Base-by-base conservation (phyloP, 768 basidiomycete species). In the Leccinum imitatum region DNA sequence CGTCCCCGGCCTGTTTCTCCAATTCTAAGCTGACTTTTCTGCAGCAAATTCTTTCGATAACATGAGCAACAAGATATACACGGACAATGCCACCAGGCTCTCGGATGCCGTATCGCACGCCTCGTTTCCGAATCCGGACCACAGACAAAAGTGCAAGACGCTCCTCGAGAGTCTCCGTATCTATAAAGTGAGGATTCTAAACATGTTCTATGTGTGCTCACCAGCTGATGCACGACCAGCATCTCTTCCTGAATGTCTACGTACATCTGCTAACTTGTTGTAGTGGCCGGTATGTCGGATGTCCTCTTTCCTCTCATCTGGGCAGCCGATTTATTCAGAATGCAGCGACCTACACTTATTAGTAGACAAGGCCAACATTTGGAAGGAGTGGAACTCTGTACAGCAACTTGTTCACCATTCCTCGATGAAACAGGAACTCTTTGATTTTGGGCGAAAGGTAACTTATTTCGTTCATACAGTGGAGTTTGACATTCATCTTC, bases 191-290 rank as follows among this genome's bases (percentile, higher is more conserved):
- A 58, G 58, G 25, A 13, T 31, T 23, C 2, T 13, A 54, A 14
- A 8, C 19, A 30, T 50, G 4, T 35, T 44, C 58, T 4, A 17
- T 10, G 2, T 35, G 27, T 19, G 41, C n/a, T 44, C 41, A 44
- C 15, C n/a, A 23, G 31, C 58, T 68, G 53, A 71, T 54, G 7
- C 15, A 10, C 39, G 15, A 37, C 53, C 50, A 72, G 71, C n/a
- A 64, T 55, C 58, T 74, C 30, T 69, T 71, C 21, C 53, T 66
- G 59, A 53, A 74, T 37, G 62, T 61, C 3, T 74, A 64, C 50
- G 46, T 63, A 17, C 71, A 74, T 54, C 7, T 71, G 25, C 44
- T 46, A n/a, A 50, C 13, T 13, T 74, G 71, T 54, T 63, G 59
- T 48, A 6, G 14, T 19, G 6, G 56, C 52, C 13, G 55, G 70